A percentile compares a stretch with the other conserved stretches of the same genome.
These are phyloP conservation scores for Cystobasidium tubakii DNA, from an alignment of 768 basidiomycete species.

Conservation along the genomic window DNA sequence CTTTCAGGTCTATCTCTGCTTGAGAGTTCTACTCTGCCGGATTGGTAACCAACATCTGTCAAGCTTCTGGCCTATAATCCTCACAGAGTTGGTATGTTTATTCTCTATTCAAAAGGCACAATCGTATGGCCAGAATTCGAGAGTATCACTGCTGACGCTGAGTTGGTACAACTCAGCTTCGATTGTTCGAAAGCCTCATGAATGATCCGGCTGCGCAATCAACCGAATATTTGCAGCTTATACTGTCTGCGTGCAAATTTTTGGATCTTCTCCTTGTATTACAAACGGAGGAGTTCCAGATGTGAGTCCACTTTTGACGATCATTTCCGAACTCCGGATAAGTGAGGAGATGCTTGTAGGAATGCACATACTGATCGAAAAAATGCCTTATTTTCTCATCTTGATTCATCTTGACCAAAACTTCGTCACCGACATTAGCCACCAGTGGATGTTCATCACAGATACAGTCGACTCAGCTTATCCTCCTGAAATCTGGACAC, in stretches of 20 bases:
- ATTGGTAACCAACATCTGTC: slow-evolving; percentile 83
- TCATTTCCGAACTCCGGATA: too few species aligned
- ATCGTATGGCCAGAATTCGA: neutral
- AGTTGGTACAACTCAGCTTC: slow-evolving; percentile 58
- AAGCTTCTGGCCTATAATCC: slow-evolving; percentile 91
- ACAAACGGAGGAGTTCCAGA: slow-evolving; percentile 96
- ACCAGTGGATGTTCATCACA: slow-evolving; percentile 98
- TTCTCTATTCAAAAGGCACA: neutral
- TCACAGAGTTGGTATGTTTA: slow-evolving; percentile 74
- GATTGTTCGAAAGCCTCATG: slow-evolving; percentile 78
- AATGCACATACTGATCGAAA: too few species aligned
- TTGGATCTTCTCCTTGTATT: slow-evolving; percentile 84
- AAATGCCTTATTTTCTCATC: neutral
- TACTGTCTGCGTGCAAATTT: slow-evolving; percentile 87
- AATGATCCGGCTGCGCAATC: slow-evolving; percentile 66
- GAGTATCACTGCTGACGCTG: neutral
- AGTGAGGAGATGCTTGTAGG: too few species aligned
- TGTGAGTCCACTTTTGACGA: slow-evolving; percentile 57
- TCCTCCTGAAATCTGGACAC: slow-evolving; percentile 71
- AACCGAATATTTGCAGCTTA: slow-evolving; percentile 73
- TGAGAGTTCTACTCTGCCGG: slow-evolving; percentile 82
- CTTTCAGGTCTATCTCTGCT: slow-evolving; percentile 66
- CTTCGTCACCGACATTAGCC: slow-evolving; percentile 50
- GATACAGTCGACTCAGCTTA: slow-evolving; percentile 95
- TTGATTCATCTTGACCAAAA: neutral